phyloP scores from a whole-genome alignment of 768 basidiomycete genomes.

The Pleurotus eryngii region DNA sequence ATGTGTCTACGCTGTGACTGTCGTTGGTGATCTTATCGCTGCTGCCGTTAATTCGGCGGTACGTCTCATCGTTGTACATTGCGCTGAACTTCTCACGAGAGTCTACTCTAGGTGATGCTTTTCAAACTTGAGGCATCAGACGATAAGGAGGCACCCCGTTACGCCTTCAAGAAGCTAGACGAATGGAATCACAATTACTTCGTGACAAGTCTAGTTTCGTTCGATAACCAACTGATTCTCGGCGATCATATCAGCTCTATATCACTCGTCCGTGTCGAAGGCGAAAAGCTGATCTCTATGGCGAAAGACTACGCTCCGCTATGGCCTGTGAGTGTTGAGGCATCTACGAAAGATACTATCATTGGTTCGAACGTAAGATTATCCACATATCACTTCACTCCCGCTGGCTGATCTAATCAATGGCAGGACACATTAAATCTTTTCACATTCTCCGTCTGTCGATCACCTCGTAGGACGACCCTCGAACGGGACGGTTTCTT shows the following conservation, averaged over 20 bases:
- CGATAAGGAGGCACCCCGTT: conserved; percentile 26
- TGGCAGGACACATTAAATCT: conserved; percentile 64
- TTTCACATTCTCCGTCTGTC: conserved; percentile 55
- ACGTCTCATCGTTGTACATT: conserved; percentile 16
- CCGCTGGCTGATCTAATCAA: neutral
- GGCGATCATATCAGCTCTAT: conserved; percentile 83
- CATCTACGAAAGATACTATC: conserved; percentile 48
- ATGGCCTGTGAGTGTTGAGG: conserved; percentile 68
- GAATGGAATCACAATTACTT: conserved; percentile 85
- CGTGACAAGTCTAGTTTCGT: conserved; percentile 61
- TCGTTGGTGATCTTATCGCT: conserved; percentile 48
- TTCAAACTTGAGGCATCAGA: conserved; percentile 35
- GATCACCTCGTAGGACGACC: conserved; percentile 34
- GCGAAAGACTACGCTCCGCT: conserved; percentile 76
- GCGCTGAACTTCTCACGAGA: too few relatives aligned
- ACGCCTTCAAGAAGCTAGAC: conserved; percentile 39
- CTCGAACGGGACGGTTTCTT: conserved; percentile 70
- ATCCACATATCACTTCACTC: conserved; percentile 9
- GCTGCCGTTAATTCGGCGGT: conserved; percentile 80
- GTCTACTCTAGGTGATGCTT: conserved; percentile 39
- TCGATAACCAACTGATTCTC: conserved; percentile 54
- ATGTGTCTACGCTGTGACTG: conserved; percentile 64
- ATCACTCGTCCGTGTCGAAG: conserved; percentile 55
- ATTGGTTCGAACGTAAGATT: conserved; percentile 73
- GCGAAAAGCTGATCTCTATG: conserved; percentile 43